These are phyloP conservation scores for Babesia sp. DNA, from an alignment of 169 alveolate species.

Conservation along the genomic window DNA sequence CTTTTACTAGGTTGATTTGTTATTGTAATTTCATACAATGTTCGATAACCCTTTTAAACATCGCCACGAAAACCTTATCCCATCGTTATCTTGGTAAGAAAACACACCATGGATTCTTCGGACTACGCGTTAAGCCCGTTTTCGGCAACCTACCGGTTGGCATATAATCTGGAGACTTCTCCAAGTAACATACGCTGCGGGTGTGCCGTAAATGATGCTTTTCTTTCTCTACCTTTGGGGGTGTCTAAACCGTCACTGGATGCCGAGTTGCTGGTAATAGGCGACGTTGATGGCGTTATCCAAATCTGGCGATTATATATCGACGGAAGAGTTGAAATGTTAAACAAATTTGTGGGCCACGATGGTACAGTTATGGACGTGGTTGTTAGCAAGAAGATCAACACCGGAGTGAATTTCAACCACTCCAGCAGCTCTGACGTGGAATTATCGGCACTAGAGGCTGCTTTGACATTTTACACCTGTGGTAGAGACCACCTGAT, in stretches of 20 bases:
- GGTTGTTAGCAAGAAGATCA: neutral
- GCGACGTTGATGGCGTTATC: conserved; percentile 50
- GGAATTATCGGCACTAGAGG: conserved; percentile 4
- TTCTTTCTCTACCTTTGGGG: conserved; percentile 1
- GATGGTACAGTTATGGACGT: conserved; percentile 54
- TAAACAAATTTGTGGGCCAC: conserved; percentile 33
- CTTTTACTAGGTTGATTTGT: no score
- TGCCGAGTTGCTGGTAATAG: conserved; percentile 28
- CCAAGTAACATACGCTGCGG: conserved; percentile 40
- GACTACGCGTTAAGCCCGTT: conserved; percentile 11
- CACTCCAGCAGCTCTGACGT: neutral
- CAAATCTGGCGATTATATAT: conserved; percentile 27
- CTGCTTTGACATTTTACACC: conserved; percentile 25
- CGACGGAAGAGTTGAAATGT: conserved; percentile 19
- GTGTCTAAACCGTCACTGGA: neutral
- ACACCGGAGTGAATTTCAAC: neutral
- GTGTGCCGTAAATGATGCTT: conserved; percentile 13
- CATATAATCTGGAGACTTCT: neutral
- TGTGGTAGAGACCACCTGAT: conserved; percentile 59
- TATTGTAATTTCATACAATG: neutral
- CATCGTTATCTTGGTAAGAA: neutral
- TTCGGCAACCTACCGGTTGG: conserved; percentile 29
- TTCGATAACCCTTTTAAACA: neutral
- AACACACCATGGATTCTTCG: conserved; percentile 1
- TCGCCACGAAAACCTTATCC: neutral